A percentile compares a stretch with the other conserved stretches of the same genome.
phyloP scores from a whole-genome alignment of 805 yeast genomes.

The Metschnikowia similis region DNA sequence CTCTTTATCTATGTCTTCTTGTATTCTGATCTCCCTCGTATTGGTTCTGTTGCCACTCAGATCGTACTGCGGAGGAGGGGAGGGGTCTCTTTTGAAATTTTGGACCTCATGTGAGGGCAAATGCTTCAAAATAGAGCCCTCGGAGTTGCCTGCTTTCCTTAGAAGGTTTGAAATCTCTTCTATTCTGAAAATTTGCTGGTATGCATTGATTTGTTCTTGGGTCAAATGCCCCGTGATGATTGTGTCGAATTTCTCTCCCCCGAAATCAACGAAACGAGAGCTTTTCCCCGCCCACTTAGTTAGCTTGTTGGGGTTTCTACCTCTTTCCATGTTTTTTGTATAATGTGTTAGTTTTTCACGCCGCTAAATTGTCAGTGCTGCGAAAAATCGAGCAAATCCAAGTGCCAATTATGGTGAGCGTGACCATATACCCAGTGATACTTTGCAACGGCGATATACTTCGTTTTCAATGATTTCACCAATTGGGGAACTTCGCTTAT shows the following conservation, averaged over 20 bases:
- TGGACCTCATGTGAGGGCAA: slow-evolving; percentile 42
- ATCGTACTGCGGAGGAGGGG: slow-evolving; percentile 94
- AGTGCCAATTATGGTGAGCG: too few species aligned
- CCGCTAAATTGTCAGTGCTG: background rate
- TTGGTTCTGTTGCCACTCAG: slow-evolving; percentile 76
- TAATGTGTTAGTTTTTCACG: background rate
- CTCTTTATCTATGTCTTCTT: slow-evolving; percentile 60
- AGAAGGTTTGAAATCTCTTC: slow-evolving; percentile 72
- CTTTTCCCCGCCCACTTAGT: slow-evolving; percentile 17
- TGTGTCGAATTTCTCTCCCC: slow-evolving; percentile 18
- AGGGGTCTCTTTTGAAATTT: slow-evolving; percentile 55
- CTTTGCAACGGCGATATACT: too few species aligned
- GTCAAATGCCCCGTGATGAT: slow-evolving; percentile 43
- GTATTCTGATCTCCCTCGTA: slow-evolving; percentile 66
- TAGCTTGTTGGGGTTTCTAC: slow-evolving; percentile 7
- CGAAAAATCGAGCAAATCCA: background rate
- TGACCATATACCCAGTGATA: too few species aligned
- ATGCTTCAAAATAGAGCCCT: slow-evolving; percentile 37
- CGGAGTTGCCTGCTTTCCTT: slow-evolving; percentile 25
- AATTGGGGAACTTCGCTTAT: too few species aligned
- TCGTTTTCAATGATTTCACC: too few species aligned
- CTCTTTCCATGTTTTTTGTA: slow-evolving; percentile 12
- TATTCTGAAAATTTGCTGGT: slow-evolving; percentile 66
- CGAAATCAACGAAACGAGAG: slow-evolving; percentile 13
- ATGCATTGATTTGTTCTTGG: slow-evolving; percentile 73